Evolutionary conservation across 805 yeast species (phyloP), one percentile per base, ranked within the genome.

Genomic region (Yarrowia osloensis): DNA sequence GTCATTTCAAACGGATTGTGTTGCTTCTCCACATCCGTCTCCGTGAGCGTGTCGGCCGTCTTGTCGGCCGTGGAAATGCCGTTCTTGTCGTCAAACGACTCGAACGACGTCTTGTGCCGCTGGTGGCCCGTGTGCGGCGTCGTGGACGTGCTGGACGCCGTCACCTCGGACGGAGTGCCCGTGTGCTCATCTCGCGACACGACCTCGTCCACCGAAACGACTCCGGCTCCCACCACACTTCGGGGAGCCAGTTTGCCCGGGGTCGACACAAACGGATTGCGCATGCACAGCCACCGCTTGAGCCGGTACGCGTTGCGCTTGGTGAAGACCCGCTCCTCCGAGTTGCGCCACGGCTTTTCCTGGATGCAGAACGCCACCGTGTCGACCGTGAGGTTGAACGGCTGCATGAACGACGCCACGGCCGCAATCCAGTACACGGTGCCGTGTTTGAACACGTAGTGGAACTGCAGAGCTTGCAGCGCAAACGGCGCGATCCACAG

Each of bases 401-500:
- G 92, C 74, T 89, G 91, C 80, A 88, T 84, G 70, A 86, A 86
- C 0, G 93, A 88, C 19, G 88, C 85, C 61, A 89, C 76, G 61
- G 84, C 81, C 50, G 85, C 82, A 42, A 90, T 75, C 88, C 94
- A 88, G 67, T 81, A 81, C 1, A 88, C 85, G 80, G 80, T 65
- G 22, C 54, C 69, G 28, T 47, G 47, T 33, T 40, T 31, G 50
- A 65, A 55, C 67, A 83, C 85, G 71, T 81, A 78, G 40, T 80
- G 78, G 70, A 82, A 78, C 71, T 84, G 85, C 13, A 90, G 81
- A 66, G 85, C 80, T 71, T 88, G 89, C 39, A 85, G 80, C 7
- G 88, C 81, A 68, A 90, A 82, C 1, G 97, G 97, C 71, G 89
- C 86, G 19, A 88, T 73, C 98, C 98, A 92, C 52, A 91, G 76